phyloP scores from a whole-genome alignment of 2,329 filamentous ascomycete species.

The Aspergillus sp. region DNA sequence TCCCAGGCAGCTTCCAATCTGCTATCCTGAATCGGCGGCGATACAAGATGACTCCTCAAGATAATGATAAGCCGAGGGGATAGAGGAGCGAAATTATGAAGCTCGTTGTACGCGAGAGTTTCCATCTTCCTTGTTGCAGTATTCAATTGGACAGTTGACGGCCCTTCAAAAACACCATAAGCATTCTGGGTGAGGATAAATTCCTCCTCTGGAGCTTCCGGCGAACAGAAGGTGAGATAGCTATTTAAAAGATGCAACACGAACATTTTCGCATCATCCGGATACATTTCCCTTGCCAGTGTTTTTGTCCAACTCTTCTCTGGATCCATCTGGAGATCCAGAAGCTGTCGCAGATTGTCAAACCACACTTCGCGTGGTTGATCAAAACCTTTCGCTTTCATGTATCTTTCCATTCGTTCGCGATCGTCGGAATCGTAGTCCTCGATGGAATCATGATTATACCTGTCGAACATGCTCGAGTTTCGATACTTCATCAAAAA shows the following conservation, averaged over 20 bases:
- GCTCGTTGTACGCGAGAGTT: slow-evolving; percentile 7
- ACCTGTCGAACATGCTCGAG: slow-evolving; percentile 30
- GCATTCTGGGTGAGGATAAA: slow-evolving; percentile 30
- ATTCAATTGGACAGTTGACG: slow-evolving; percentile 2
- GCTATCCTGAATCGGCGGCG: background rate
- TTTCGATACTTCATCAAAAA: slow-evolving; percentile 45
- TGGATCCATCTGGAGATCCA: slow-evolving; percentile 26
- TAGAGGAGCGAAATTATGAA: slow-evolving; percentile 11
- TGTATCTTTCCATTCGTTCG: slow-evolving; percentile 23
- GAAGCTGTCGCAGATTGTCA: slow-evolving; percentile 24
- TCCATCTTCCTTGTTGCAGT: background rate
- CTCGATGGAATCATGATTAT: slow-evolving; percentile 27
- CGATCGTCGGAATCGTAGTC: slow-evolving; percentile 35
- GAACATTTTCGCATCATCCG: slow-evolving; percentile 25
- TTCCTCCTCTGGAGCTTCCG: slow-evolving; percentile 18
- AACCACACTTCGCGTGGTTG: slow-evolving; percentile 32
- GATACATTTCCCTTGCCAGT: slow-evolving; percentile 20
- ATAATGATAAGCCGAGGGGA: slow-evolving; percentile 13
- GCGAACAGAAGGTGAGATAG: slow-evolving; percentile 28
- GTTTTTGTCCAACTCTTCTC: slow-evolving; percentile 19
- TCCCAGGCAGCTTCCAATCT: background rate
- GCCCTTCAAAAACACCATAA: slow-evolving; percentile 28
- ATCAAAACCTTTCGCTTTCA: slow-evolving; percentile 22
- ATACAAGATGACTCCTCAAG: slow-evolving; percentile 9
- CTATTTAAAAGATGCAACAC: slow-evolving; percentile 17